These are phyloP conservation scores for Rhodosporidiobolus sp. DNA, from an alignment of 768 basidiomycete genomes.

Conservation along the genomic window DNA sequence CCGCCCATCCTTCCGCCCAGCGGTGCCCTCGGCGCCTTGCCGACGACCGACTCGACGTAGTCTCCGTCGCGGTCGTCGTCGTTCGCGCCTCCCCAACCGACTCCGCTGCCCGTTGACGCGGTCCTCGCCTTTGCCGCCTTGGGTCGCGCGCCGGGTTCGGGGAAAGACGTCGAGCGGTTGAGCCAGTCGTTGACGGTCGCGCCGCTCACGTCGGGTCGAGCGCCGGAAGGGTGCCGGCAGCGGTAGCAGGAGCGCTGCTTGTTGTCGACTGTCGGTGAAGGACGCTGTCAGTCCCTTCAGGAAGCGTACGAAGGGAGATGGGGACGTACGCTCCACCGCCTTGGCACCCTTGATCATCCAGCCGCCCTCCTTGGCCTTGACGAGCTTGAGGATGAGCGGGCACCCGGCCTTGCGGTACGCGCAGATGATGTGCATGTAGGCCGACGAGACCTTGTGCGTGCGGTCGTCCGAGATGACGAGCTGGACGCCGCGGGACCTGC, in stretches of 20 bases:
- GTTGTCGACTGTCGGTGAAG: conserved; percentile 6
- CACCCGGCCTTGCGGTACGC: conserved; percentile 30
- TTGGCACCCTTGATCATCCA: conserved; percentile 25
- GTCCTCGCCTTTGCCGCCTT: conserved; percentile 2
- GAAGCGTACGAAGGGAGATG: too few relatives aligned
- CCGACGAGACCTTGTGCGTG: conserved; percentile 30
- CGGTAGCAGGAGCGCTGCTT: conserved; percentile 32
- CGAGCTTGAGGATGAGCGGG: conserved; percentile 34
- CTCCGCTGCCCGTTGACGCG: neutral
- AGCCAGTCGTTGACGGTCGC: neutral
- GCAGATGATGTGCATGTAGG: conserved; percentile 41
- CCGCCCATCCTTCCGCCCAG: neutral
- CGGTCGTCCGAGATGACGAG: conserved; percentile 36
- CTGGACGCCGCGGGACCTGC: conserved; percentile 18
- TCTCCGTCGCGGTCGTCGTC: neutral
- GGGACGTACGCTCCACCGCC: neutral
- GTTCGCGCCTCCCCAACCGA: neutral
- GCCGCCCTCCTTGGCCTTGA: conserved; percentile 34
- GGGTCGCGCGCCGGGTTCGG: neutral
- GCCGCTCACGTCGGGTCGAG: conserved; percentile 13
- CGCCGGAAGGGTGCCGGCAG: conserved; percentile 29
- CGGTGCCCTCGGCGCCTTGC: neutral
- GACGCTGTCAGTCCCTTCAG: neutral
- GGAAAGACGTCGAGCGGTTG: neutral
- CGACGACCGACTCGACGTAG: neutral